Base-by-base conservation (phyloP, 2,329 filamentous ascomycete genomes). In the Hypoxylon sp. region DNA sequence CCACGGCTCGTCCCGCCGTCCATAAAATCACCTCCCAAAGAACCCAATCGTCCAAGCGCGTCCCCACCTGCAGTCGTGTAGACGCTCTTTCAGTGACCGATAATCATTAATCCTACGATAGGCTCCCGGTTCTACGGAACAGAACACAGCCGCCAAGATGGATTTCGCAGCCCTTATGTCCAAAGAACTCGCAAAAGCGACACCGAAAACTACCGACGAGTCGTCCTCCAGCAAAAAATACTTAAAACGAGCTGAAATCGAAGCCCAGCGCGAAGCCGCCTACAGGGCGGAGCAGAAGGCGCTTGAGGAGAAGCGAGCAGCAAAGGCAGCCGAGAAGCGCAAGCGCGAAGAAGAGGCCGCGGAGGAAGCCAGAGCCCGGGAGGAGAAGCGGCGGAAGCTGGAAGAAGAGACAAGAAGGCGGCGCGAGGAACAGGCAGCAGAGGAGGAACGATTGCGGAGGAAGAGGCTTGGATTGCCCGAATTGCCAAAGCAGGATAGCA, bases 131-230 rank as follows among this genome's bases (percentile, higher is more conserved):
- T 6, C 27, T 17, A 17, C 35, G 30, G 14, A 42, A 17, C 51
- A 44, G 30, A 33, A 27, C 35, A 51, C 35, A 13, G 11, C 62
- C 31, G 56, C 69, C 78, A 85, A 69, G 73, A 99, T 99, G 96
- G 95, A 99, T 81, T 99, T 99, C 84, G 94, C 94, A 68, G 89
- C 94, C 37, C 85, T 99, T 53, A 97, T 99, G 93, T 90, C 92
- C 76, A 92, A 94, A 78, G 94, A 97, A 81, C 96, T 99, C 77
- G 89, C 92, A 76, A 97, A 96, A 81, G 86, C 91, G 73, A 93
- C 93, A 73, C 82, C 58, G 70, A 81, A 76, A 30, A 44, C 77
- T n/a, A 61, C 76, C 33, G 37, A 70, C 60, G 48, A 73, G 35
- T 37, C 75, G 37, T 57, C 60, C 44, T 44, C 72, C 20, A 79